These are phyloP conservation scores for sorghum (Sorghum bicolor) DNA, from an alignment of 176 grass and related monocot species.

Conservation along the genomic window Sorghum_bicolor_NCBIv3 NC_012871.2:69932501-69933000, in stretches of 20 bases:
- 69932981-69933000: background rate
- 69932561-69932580: background rate
- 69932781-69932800: background rate
- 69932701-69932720: background rate
- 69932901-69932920: background rate
- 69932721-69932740: background rate
- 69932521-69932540: slow-evolving; percentile 1
- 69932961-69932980: background rate
- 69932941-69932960: background rate
- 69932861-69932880: background rate
- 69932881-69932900: background rate
- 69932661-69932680: background rate
- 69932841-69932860: background rate
- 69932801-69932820: background rate
- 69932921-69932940: background rate
- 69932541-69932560: background rate
- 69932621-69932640: background rate
- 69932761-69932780: background rate
- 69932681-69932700: background rate
- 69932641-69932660: background rate
- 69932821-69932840: background rate
- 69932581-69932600: background rate
- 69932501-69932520: background rate
- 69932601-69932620: background rate
- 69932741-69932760: background rate